Evolutionary conservation across 1,139 yeast genomes (phyloP).

Genomic region (Lodderomyces elongisporus): DNA sequence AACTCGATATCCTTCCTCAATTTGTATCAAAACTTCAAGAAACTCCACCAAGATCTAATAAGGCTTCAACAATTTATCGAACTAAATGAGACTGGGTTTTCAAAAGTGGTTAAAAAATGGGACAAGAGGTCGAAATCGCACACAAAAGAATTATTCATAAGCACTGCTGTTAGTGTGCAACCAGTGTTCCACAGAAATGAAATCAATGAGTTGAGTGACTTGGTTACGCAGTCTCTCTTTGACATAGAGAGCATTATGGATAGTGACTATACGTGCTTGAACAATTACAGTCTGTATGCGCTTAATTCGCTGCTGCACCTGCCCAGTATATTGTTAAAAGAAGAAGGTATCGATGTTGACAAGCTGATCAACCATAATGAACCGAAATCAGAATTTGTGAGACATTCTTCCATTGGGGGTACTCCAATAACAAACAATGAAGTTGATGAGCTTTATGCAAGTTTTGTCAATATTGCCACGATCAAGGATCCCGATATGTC

Average conservation of each 20-base stretch:
- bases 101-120: slow-evolving; percentile 95
- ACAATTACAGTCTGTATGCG: slow-evolving; percentile 7
- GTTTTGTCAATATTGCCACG: slow-evolving; percentile 58
- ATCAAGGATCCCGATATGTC: slow-evolving; percentile 42
- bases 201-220: slow-evolving; percentile 78
- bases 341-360: background rate
- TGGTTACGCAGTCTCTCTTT: slow-evolving; percentile 68
- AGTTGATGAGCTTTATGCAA: slow-evolving; percentile 62
- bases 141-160: slow-evolving; percentile 84
- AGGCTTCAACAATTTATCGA: slow-evolving; percentile 90
- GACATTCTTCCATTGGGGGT: slow-evolving; percentile 10
- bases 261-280: slow-evolving; percentile 47
- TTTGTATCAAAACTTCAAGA: slow-evolving; percentile 81
- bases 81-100: slow-evolving; percentile 90
- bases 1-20: slow-evolving; percentile 43
- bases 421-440: slow-evolving; percentile 24
- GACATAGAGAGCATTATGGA: slow-evolving; percentile 85
- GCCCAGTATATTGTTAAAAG: background rate
- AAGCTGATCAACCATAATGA: slow-evolving; percentile 2
- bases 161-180: slow-evolving; percentile 92
- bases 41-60: slow-evolving; percentile 82
- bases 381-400: slow-evolving; percentile 6
- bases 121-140: slow-evolving; percentile 93
- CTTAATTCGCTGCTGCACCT: background rate
- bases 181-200: slow-evolving; percentile 93